Evolutionary conservation across 768 basidiomycete species (phyloP).

Genomic region (Candolleomyces eurysporus): DNA sequence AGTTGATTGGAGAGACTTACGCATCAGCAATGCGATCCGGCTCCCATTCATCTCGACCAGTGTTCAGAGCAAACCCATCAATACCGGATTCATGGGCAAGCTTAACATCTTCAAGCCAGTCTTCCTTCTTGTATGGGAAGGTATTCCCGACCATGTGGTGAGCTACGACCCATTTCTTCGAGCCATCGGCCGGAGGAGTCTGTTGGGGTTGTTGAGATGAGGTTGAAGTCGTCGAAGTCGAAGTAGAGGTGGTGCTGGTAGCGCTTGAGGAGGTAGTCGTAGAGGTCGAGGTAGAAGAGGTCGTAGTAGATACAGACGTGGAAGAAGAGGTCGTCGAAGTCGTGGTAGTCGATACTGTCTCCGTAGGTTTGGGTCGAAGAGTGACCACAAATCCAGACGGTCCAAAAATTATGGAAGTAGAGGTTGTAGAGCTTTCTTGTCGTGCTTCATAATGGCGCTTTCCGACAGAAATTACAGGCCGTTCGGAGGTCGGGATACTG

Average conservation of each 20-base stretch:
- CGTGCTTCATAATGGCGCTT: not conserved
- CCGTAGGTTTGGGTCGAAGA: not conserved
- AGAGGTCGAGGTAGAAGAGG: not conserved
- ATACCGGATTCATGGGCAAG: slow-evolving; percentile 59
- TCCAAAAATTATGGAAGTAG: not conserved
- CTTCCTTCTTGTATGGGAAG: slow-evolving; percentile 52
- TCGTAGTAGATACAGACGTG: not conserved
- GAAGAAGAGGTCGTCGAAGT: not conserved
- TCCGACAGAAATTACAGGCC: not conserved
- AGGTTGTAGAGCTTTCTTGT: not conserved
- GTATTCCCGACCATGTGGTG: slow-evolving; percentile 70
- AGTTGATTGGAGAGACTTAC: slow-evolving; percentile 32
- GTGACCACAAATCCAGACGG: not conserved
- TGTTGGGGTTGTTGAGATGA: not conserved
- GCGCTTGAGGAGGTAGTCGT: not conserved
- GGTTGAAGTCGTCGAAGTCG: not conserved
- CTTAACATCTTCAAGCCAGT: slow-evolving; percentile 50
- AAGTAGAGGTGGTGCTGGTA: not conserved
- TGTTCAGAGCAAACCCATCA: slow-evolving; percentile 72
- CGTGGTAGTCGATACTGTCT: not conserved
- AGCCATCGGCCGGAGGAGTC: not conserved
- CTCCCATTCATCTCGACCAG: slow-evolving; percentile 66
- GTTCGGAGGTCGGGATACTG: not conserved
- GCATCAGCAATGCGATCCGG: slow-evolving; percentile 59
- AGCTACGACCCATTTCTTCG: slow-evolving; percentile 48